These are phyloP conservation scores for Gaertneriomyces semiglobifer DNA, from an alignment of 192 early-diverging fungal species.

Conservation along the genomic window DNA sequence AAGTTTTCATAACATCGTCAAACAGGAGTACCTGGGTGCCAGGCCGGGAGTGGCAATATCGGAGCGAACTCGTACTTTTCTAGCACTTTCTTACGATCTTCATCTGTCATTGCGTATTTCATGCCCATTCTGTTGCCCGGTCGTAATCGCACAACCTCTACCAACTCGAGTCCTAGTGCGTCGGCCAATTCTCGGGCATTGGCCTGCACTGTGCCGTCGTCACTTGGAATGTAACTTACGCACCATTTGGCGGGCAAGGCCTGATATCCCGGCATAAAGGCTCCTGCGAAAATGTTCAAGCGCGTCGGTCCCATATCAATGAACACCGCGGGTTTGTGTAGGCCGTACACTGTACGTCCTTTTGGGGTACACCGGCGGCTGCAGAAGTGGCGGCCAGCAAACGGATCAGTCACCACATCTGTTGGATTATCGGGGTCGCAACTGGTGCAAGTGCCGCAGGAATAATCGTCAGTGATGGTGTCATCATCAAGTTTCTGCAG, in stretches of 20 bases:
- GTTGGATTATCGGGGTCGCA: too few relatives aligned
- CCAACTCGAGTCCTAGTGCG: neutral
- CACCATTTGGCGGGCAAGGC: neutral
- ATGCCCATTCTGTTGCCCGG: neutral
- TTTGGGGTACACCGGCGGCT: too few relatives aligned
- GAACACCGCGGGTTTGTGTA: neutral
- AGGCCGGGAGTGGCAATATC: neutral
- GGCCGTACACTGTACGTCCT: too few relatives aligned
- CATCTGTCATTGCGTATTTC: neutral
- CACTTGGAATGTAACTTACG: neutral
- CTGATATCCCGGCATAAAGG: constrained; percentile 1
- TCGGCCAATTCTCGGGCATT: neutral
- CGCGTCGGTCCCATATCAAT: neutral
- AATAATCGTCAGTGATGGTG: constrained; percentile 1
- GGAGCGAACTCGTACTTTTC: neutral
- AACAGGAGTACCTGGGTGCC: neutral
- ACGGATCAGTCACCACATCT: too few relatives aligned
- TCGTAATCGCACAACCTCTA: neutral
- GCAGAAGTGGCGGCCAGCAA: too few relatives aligned
- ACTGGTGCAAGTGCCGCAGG: neutral
- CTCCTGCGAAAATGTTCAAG: neutral
- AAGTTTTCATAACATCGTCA: neutral
- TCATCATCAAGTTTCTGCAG: neutral
- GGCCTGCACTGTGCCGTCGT: neutral
- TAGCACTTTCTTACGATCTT: neutral